Evolutionary conservation across 2,329 filamentous ascomycete genomes (phyloP).

Genomic region (Arthroderma uncinatum): DNA sequence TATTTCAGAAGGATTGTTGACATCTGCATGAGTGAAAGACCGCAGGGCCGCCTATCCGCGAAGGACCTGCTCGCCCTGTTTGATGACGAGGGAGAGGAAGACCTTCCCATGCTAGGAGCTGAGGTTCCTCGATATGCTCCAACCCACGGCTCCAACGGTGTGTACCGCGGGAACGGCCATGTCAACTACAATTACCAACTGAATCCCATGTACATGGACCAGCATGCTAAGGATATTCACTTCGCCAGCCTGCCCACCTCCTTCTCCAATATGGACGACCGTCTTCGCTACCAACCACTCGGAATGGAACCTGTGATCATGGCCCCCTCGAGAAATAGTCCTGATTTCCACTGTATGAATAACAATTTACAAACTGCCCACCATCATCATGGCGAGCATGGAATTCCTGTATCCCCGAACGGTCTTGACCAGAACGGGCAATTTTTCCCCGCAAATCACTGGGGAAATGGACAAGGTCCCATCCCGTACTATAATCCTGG

Average conservation of each 20-base stretch:
- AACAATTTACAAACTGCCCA: not conserved
- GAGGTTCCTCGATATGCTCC: not conserved
- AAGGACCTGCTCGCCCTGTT: slow-evolving; percentile 52
- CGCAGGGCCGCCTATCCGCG: slow-evolving; percentile 62
- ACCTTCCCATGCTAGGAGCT: slow-evolving; percentile 8
- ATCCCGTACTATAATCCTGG: not conserved
- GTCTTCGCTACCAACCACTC: not conserved
- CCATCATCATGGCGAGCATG: not conserved
- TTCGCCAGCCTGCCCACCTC: not conserved
- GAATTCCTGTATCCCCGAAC: not conserved
- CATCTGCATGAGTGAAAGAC: slow-evolving; percentile 63
- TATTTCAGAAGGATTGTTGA: slow-evolving; percentile 70
- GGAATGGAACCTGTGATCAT: not conserved
- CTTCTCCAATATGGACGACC: not conserved
- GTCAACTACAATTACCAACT: slow-evolving; percentile 2
- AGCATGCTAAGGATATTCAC: not conserved
- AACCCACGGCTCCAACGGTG: not conserved
- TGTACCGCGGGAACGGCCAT: not conserved
- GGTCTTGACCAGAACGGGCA: not conserved
- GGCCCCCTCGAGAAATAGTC: not conserved
- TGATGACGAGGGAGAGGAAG: slow-evolving; percentile 45
- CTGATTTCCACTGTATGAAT: slow-evolving; percentile 1
- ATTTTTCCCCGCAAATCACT: not conserved
- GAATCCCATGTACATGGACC: not conserved
- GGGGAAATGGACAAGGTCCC: not conserved